Evolutionary conservation across 257 asterid species (phyloP).

Genomic region (Solanum sparsipilum): DNA sequence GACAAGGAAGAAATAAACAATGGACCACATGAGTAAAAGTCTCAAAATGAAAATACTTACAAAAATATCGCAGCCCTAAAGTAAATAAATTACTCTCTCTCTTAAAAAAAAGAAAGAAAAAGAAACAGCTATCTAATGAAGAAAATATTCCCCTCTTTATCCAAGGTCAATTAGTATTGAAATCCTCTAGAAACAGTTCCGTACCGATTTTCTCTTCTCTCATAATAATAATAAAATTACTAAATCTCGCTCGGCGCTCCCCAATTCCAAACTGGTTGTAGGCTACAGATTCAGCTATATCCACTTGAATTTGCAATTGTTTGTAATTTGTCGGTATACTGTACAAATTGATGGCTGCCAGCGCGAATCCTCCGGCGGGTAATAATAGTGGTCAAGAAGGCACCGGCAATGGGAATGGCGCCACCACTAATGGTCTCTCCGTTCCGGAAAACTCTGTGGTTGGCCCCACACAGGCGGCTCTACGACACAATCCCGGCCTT

Average conservation of each 20-base stretch:
- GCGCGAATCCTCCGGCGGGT: slow-evolving; percentile 58
- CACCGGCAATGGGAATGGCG: slow-evolving; percentile 34
- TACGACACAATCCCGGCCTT: slow-evolving; percentile 77
- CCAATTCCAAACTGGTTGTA: not conserved
- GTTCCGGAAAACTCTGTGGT: slow-evolving; percentile 52
- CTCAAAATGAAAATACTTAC: not conserved
- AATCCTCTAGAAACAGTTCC: not conserved
- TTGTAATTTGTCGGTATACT: not conserved
- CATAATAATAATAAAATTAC: not conserved
- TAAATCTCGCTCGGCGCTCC: not conserved
- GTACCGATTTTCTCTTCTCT: not conserved
- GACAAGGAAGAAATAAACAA: not conserved
- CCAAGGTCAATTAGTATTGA: not conserved
- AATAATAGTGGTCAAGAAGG: slow-evolving; percentile 29
- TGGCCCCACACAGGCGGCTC: slow-evolving; percentile 44
- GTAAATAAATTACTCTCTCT: not conserved
- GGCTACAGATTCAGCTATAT: not conserved
- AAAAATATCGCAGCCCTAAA: not conserved
- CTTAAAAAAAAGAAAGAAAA: not conserved
- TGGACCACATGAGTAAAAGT: not conserved
- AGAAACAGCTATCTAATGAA: not conserved
- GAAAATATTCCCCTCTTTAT: not conserved
- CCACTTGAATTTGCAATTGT: not conserved
- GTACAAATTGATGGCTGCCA: slow-evolving; percentile 61
- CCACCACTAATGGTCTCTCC: slow-evolving; percentile 24